Evolutionary conservation across 306 rosid genomes (phyloP), one percentile per base, ranked within the genome.

Genomic region (Vigna trinervia): DNA sequence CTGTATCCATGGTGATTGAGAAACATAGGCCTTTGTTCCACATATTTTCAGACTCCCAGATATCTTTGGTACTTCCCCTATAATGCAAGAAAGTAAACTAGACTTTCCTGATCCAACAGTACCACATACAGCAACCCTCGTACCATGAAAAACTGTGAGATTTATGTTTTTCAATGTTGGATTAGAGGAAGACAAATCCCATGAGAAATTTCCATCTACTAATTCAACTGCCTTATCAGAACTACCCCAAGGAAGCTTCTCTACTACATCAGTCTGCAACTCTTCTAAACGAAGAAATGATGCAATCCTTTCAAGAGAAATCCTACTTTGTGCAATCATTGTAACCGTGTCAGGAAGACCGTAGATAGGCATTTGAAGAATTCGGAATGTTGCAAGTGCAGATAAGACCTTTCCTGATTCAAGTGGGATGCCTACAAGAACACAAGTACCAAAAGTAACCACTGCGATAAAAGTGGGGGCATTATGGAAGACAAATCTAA

Each of bases 1-100:
- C 51, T 90, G 97, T 78, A 90, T 93, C 97, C 97, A 93, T 15
- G 97, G 96, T 0, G 96, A 94, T 74, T 92, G 98, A 74, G 97
- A 86, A 41, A 92, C 96, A 53, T 85, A 92, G 41, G 98, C 98
- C 89, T 89, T 94, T 50, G 88, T 84, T 26, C 97, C 98, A 75
- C 95, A 90, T 60, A 90, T 78, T 82, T 78, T 89, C 53, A 94
- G 5, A 1, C 61, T 83, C 39, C 98, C 97, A 5, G 96, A 84
- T 68, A 86, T 38, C 86, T 88, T 92, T 8, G 96, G 90, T n/a
- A 94, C 80, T 84, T 94, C 98, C 66, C 98, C 98, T 2, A 92
- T 62, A 22, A 92, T 84, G 56, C 90, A 90, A 28, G 96, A 92
- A 61, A 94, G 86, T 78, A 94, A 82, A 89, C 92, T 93, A n/a